These are phyloP conservation scores for Fusarium citri DNA, from an alignment of 2,329 filamentous ascomycete species.

Conservation along the genomic window DNA sequence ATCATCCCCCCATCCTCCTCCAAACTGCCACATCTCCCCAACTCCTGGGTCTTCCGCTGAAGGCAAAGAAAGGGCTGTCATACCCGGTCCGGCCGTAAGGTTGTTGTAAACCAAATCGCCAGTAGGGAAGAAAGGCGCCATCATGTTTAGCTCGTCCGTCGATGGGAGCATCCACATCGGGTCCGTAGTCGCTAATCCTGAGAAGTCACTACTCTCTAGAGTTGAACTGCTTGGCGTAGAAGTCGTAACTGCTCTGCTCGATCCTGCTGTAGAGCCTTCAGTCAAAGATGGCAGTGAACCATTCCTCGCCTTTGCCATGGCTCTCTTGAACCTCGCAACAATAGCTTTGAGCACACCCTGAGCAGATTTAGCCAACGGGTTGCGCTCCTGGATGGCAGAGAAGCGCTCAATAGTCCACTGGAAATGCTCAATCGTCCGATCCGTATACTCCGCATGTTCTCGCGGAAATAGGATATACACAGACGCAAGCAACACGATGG, in stretches of 20 bases:
- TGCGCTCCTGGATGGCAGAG: constrained; percentile 65
- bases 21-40: constrained; percentile 61
- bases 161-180: constrained; percentile 57
- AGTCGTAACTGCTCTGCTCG: constrained; percentile 4
- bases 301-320: constrained; percentile 52
- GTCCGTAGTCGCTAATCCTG: constrained; percentile 9
- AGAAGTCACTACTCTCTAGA: constrained; percentile 5
- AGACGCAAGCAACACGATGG: constrained; percentile 69
- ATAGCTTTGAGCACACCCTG: constrained; percentile 67
- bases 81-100: constrained; percentile 57
- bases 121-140: constrained; percentile 68
- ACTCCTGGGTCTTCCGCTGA: constrained; percentile 7
- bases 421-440: constrained; percentile 65
- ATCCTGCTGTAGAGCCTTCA: background rate
- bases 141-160: constrained; percentile 61
- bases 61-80: constrained; percentile 39
- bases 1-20: constrained; percentile 65
- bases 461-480: constrained; percentile 71
- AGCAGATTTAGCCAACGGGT: constrained; percentile 65
- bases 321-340: constrained; percentile 64
- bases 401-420: constrained; percentile 70
- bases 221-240: constrained; percentile 36
- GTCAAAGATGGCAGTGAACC: constrained; percentile 26
- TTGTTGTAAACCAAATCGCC: constrained; percentile 69
- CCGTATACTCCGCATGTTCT: constrained; percentile 62